Evolutionary conservation across 176 grass and related monocot genomes (phyloP).

Genomic region (Carex cristatella): DNA sequence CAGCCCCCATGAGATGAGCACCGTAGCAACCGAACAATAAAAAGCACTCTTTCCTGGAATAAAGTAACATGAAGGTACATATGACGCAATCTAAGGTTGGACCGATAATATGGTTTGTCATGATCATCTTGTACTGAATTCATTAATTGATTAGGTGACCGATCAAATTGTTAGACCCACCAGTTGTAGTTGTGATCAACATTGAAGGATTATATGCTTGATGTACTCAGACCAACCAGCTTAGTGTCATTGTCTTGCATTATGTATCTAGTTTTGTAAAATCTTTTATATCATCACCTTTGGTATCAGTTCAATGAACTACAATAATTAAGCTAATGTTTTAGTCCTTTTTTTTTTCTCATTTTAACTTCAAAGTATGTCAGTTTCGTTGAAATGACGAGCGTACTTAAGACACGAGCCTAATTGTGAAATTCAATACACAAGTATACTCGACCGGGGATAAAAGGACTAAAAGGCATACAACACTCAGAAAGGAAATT

Average conservation of each 20-base stretch:
- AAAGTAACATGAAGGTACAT: conserved; percentile 20
- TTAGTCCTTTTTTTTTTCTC: neutral
- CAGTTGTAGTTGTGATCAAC: neutral
- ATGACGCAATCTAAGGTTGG: conserved; percentile 3
- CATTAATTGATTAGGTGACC: conserved; percentile 5
- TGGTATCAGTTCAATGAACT: neutral
- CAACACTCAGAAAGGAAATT: neutral
- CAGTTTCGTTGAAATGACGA: neutral
- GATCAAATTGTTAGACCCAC: conserved; percentile 6
- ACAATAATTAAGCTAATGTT: neutral
- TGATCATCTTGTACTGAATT: neutral
- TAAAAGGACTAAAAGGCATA: neutral
- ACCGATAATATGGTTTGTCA: neutral
- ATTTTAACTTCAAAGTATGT: neutral
- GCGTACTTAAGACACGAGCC: neutral
- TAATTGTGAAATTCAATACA: neutral
- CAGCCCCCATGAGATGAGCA: conserved; percentile 12
- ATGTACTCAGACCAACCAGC: neutral
- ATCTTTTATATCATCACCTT: neutral
- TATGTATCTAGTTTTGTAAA: neutral
- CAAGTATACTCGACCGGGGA: neutral
- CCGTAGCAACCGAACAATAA: conserved; percentile 17
- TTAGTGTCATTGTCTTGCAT: neutral
- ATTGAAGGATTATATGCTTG: neutral
- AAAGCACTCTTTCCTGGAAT: conserved; percentile 13